Base-by-base conservation (phyloP, 2,329 filamentous ascomycete genomes). In the Botryotinia calthae region DNA sequence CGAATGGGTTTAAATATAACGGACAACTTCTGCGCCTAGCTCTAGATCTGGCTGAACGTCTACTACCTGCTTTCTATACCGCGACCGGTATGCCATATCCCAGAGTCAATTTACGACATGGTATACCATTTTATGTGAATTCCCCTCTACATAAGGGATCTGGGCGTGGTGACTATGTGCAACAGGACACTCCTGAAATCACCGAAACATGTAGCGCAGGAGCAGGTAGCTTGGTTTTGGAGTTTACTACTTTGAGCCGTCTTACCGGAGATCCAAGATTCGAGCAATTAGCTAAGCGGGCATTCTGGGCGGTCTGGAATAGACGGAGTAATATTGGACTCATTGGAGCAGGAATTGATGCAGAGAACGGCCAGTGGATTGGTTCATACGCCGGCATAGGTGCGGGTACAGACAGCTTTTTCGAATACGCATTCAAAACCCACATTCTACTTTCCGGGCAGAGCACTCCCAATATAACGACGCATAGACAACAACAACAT, bases 271-370 rank as follows among this genome's bases (percentile, higher is more conserved):
- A 98, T 80, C 84, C 87, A 16, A 89, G 93, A n/a, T 99, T 97
- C 78, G 96, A 99, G 82, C 89, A 92, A 79, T 87, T 93, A 25
- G 95, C 93, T 0, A 98, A 98, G 82, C 87, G 93, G 72, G 95
- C 96, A 0, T 99, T 99, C 79, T 98, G 95, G 94, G 92, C 95
- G 37, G 93, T 99, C n/a, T 99, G 96, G 96, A 86, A 91, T 61
- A 87, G 93, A 72, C 89, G 95, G 76, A 98, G 93, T 81, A 88
- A 90, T 58, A 93, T 97, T 78, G 94, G 93, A 6, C 86, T 99
- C 37, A 91, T 99, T 75, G 96, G 95, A 12, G 92, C 94, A 73
- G 95, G 95, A 4, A 94, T 99, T 74, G 95, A 97, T 83, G 93
- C 94, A 1, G 95, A 98, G 80, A 92, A 90, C 42, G 96, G 95